phyloP scores from a whole-genome alignment of 2,329 filamentous ascomycete genomes.

The Aspergillus oerlinghausenensis region DNA sequence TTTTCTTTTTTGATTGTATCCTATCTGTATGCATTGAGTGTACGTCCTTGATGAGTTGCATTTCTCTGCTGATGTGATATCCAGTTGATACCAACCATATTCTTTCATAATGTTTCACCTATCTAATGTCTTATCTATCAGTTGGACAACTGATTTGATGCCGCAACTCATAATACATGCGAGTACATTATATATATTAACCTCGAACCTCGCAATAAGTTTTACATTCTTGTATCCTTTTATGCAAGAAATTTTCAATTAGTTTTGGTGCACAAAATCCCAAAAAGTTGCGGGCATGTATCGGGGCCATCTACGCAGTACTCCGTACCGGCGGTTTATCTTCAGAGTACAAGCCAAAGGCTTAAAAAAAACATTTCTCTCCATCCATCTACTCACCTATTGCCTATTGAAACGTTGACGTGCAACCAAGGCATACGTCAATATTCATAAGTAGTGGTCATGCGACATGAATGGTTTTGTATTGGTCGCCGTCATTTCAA shows the following conservation, averaged over 20 bases:
- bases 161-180: neutral
- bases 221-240: too few relatives aligned
- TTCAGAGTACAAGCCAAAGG: neutral
- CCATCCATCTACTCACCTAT: neutral
- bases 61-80: constrained; percentile 1
- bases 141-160: neutral
- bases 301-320: neutral
- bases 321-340: neutral
- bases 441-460: neutral
- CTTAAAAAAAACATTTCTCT: neutral
- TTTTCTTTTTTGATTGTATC: constrained; percentile 1
- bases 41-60: constrained; percentile 7
- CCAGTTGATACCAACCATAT: neutral
- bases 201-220: too few relatives aligned
- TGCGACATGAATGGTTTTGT: neutral
- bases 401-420: neutral
- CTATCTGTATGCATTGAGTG: constrained; percentile 10
- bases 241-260: neutral
- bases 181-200: too few relatives aligned
- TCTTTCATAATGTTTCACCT: neutral
- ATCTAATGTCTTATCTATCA: neutral
- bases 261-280: neutral
- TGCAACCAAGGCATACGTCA: neutral
- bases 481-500: neutral
- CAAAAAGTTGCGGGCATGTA: neutral